phyloP scores from a whole-genome alignment of 495 filamentous ascomycete genomes.

The Cryomyces minteri region DNA sequence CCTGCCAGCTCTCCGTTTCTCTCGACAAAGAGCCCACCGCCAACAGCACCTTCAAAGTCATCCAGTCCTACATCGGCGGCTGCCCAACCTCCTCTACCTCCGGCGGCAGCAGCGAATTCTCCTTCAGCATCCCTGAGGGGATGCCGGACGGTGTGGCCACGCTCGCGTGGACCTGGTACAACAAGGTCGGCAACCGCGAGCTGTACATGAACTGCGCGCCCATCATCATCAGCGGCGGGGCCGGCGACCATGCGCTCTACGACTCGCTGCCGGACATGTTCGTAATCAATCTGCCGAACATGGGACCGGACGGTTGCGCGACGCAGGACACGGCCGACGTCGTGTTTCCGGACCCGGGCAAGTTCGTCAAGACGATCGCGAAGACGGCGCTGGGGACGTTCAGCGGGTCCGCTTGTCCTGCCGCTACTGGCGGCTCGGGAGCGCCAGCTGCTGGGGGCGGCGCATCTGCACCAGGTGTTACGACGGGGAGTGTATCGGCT shows the following conservation, averaged over 20 bases:
- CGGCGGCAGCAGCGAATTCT: conserved; percentile 9
- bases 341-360: conserved; percentile 9
- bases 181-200: conserved; percentile 26
- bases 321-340: conserved; percentile 4
- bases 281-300: conserved; percentile 31
- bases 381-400: neutral
- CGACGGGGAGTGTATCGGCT: too few relatives aligned
- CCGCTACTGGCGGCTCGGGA: neutral
- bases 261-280: conserved; percentile 34
- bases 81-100: conserved; percentile 41
- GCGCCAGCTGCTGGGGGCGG: neutral
- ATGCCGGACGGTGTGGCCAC: conserved; percentile 33
- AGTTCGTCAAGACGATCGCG: neutral
- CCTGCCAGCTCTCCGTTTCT: conserved; percentile 67
- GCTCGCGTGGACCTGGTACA: conserved; percentile 44
- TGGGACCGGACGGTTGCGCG: conserved; percentile 4
- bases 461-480: neutral
- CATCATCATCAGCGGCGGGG: conserved; percentile 30
- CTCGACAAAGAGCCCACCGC: conserved; percentile 42
- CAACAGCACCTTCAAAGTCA: conserved; percentile 52
- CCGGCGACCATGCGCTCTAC: conserved; percentile 11
- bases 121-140: conserved; percentile 32
- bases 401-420: conserved; percentile 1
- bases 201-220: conserved; percentile 45
- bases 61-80: conserved; percentile 61